These are phyloP conservation scores for Annulohypoxylon stygium DNA, from an alignment of 495 filamentous ascomycete genomes.

Conservation along the genomic window DNA sequence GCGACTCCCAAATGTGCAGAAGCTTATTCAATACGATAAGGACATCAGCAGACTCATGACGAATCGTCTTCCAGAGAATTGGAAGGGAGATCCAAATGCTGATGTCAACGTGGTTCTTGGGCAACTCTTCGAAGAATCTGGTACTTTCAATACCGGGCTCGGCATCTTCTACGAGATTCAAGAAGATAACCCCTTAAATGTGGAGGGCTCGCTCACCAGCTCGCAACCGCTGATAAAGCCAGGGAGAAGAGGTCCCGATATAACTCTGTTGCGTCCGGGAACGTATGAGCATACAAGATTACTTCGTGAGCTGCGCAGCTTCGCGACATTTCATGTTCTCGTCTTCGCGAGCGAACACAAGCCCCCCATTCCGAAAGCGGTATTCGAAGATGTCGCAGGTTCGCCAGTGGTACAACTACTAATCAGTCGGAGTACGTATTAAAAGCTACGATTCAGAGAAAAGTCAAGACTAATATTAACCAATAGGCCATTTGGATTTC, in stretches of 20 bases:
- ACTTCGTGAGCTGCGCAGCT: constrained; percentile 57
- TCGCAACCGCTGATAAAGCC: constrained; percentile 25
- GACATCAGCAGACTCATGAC: constrained; percentile 56
- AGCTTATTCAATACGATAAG: constrained; percentile 54
- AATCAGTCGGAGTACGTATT: constrained; percentile 12
- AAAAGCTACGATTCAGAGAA: background rate
- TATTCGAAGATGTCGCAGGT: background rate
- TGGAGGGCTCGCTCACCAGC: constrained; percentile 41
- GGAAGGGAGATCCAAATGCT: constrained; percentile 57
- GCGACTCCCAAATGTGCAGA: constrained; percentile 52
- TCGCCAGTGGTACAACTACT: constrained; percentile 14
- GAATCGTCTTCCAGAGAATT: constrained; percentile 54
- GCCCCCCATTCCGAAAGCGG: constrained; percentile 30
- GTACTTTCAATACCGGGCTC: constrained; percentile 59
- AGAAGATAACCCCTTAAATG: constrained; percentile 51
- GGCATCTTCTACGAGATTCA: constrained; percentile 56
- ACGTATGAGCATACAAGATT: constrained; percentile 59
- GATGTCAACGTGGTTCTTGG: constrained; percentile 62
- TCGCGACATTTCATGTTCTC: constrained; percentile 53
- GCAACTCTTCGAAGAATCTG: constrained; percentile 55
- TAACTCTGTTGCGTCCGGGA: constrained; percentile 56
- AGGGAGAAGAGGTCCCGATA: constrained; percentile 60
- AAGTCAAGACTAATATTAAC: constrained; percentile 8
- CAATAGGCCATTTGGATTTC: constrained; percentile 45
- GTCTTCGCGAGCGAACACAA: constrained; percentile 52